Base-by-base conservation (phyloP, 768 basidiomycete species). In the Amanita fuliginea region DNA sequence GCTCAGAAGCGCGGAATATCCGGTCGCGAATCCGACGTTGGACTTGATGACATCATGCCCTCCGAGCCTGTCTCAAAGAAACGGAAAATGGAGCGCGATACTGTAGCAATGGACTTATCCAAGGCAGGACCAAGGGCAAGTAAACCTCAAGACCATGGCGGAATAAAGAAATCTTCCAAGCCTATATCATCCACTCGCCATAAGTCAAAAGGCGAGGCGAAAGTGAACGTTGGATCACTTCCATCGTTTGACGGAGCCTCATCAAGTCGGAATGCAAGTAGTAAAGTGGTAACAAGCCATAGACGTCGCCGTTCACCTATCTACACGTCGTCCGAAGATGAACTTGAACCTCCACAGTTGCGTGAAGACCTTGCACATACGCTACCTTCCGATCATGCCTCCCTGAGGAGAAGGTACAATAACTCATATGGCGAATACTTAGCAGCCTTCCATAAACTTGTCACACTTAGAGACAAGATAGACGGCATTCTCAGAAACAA, bases 381-480 rank as follows among this genome's bases (percentile, higher is more conserved):
- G 19, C 63, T 66, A 10, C 65, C 74, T 4, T 67, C 78, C 18
- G 77, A 81, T 54, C 78, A 68, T 46, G 68, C 68, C 2, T 65
- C 64, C 21, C 69, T 86, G 19, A 77, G 81, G 11, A 62, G 64
- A 22, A 67, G 70, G 42, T 86, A 86, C 52, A 69, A 70, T 33
- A 56, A 63, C 11, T 68, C 70, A 21, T 86, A 82, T 54, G 43
- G 63, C 8, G 67, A 73, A 33, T 84, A 85, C 54, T 53, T 80
- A 39, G 56, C 58, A 1, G 62, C 69, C 13, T 77, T 75, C 54
- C 62, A 70, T 28, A 65, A 71, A 57, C 59, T 82, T 42, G 59
- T 71, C 19, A 65, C 65, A 6, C 75, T 82, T 59, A 76, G 75
- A 26, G 72, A 78, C 60, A 68, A 47, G 35, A 47, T 47, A 21